Base-by-base conservation (phyloP, 495 filamentous ascomycete genomes). In the Xylaria longipes region DNA sequence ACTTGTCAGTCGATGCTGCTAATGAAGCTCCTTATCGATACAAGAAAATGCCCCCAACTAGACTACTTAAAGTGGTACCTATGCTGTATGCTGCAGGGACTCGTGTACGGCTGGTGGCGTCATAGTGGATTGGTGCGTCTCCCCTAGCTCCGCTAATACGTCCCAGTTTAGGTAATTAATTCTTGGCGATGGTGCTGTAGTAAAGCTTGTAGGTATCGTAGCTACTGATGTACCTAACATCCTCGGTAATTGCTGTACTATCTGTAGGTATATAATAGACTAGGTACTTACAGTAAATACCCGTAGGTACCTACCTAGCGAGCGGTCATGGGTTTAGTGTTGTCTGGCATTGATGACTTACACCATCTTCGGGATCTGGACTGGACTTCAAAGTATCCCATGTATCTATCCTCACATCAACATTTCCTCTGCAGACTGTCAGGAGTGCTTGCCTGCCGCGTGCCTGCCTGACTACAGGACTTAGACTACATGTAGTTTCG, bases 11-110 rank as follows among this genome's bases (percentile, higher is more conserved):
- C 3, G 62, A 0, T 48, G 41, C 1, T 52, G 27, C 15, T n/a
- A 48, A 27, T 31, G 62, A 46, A 65, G 62, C 22, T 45, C 25
- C 60, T 65, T 65, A 46, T 46, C 62, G 62, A 65, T 65, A 45
- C 14, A 15, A 29, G n/a, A 63, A 45, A 45, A 45, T 29, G 25
- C 20, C 39, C 39, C 33, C 35, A 57, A 31, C 54, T 57, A 3
- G 54, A 57, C 1, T 57, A n/a, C n/a, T n/a, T n/a, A 57, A 29
- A 20, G 25, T 31, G n/a, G n/a, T n/a, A n/a, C n/a, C n/a, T n/a
- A 8, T 67, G 33, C n/a, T 22, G 35, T 62, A 22, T 45, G 27
- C 62, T 65, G 62, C 62, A 65, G 62, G 62, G 62, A 48, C 62
- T 46, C 20, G 58, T 6, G 25, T 37, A 61, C 4, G 12, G 58